Evolutionary conservation across 148 eudicot genomes (phyloP).

Genomic region (Camellia granthamiana): DNA sequence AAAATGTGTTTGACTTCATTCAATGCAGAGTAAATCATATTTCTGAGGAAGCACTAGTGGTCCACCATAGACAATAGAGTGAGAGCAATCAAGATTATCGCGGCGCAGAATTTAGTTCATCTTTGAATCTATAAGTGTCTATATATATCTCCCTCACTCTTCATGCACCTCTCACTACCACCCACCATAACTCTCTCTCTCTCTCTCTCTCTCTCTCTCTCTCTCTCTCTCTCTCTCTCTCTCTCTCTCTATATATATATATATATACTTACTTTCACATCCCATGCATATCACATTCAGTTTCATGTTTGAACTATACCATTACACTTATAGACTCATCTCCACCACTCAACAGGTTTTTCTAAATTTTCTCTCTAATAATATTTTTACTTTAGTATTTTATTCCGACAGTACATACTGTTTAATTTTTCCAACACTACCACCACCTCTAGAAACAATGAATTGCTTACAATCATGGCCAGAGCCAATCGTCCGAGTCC

Average conservation of each 20-base stretch:
- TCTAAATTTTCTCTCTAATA: too few species aligned
- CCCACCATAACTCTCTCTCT: neutral
- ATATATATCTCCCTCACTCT: neutral
- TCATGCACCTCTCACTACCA: neutral
- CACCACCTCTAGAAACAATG: constrained; percentile 9
- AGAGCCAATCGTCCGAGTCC: constrained; percentile 46
- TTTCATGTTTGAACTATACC: neutral
- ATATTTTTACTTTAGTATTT: too few species aligned
- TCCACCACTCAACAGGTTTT: too few species aligned
- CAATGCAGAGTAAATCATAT: too few species aligned
- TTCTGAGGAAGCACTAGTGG: too few species aligned
- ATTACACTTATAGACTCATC: neutral
- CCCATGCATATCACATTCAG: constrained; percentile 8
- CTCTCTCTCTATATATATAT: too few species aligned
- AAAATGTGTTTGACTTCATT: too few species aligned
- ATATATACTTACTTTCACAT: too few species aligned
- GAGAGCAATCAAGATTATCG: constrained; percentile 10
- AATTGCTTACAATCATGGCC: constrained; percentile 44
- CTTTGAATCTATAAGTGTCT: neutral
- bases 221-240: too few species aligned
- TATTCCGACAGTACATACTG: too few species aligned
- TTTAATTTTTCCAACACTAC: neutral
- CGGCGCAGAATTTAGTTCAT: constrained; percentile 1
- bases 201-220: neutral
- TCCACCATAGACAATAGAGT: neutral